Evolutionary conservation across 352 stramenopile species (phyloP).

Genomic region (Pythium brachiatum): DNA sequence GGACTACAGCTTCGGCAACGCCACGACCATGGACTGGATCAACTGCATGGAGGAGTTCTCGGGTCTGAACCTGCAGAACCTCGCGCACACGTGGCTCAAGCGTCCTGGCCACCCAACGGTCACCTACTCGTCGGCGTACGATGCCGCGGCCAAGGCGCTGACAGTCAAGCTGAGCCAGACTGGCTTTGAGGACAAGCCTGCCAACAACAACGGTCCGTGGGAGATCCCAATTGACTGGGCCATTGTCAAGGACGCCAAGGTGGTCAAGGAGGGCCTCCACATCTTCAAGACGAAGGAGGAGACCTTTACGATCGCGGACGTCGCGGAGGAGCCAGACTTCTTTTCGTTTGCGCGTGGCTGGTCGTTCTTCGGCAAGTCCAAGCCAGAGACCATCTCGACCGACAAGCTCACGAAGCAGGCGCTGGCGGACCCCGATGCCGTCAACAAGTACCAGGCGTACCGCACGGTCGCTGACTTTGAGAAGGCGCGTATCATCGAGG

Average conservation of each 20-base stretch:
- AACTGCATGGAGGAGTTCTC: constrained; percentile 77
- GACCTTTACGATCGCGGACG: constrained; percentile 48
- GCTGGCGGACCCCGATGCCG: constrained; percentile 60
- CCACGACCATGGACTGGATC: constrained; percentile 75
- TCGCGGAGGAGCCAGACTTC: constrained; percentile 56
- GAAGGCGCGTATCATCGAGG: constrained; percentile 70
- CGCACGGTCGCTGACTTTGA: constrained; percentile 60
- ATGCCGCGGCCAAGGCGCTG: constrained; percentile 45
- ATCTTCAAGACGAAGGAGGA: constrained; percentile 58
- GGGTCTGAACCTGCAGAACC: constrained; percentile 53
- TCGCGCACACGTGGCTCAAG: constrained; percentile 75
- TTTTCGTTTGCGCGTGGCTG: constrained; percentile 73
- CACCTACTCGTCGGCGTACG: constrained; percentile 60
- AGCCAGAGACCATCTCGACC: constrained; percentile 51
- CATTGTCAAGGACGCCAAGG: constrained; percentile 63
- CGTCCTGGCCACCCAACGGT: constrained; percentile 63
- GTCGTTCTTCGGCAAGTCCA: constrained; percentile 79
- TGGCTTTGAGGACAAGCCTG: constrained; percentile 66
- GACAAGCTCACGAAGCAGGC: constrained; percentile 61
- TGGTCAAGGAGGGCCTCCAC: constrained; percentile 56
- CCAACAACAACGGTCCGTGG: constrained; percentile 67
- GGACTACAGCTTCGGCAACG: constrained; percentile 68
- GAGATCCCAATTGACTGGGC: constrained; percentile 78
- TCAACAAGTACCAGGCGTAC: constrained; percentile 80
- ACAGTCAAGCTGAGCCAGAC: constrained; percentile 62